phyloP scores from a whole-genome alignment of 176 grass and related monocot species.

The Guadua angustifolia region DNA sequence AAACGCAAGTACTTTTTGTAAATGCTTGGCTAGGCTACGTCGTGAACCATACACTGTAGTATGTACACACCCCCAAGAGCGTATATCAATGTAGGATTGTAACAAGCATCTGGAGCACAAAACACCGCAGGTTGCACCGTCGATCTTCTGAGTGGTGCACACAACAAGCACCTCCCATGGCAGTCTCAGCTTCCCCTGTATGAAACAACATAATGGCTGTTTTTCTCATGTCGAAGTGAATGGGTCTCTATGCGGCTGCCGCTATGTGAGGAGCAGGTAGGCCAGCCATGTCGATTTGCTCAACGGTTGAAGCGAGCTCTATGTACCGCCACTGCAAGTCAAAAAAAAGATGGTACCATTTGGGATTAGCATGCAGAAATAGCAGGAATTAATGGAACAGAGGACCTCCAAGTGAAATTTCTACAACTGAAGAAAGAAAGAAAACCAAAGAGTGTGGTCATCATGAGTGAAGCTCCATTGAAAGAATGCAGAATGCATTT shows the following conservation, averaged over 20 bases:
- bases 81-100: not conserved
- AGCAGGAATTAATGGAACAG: not conserved
- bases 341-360: not conserved
- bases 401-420: not conserved
- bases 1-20: not conserved
- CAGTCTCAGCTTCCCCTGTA: not conserved
- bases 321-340: constrained; percentile 70
- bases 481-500: constrained; percentile 4
- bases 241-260: constrained; percentile 43
- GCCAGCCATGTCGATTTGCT: constrained; percentile 71
- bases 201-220: not conserved
- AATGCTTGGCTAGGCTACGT: not conserved
- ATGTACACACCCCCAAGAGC: not conserved
- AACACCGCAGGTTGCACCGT: not conserved
- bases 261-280: constrained; percentile 75
- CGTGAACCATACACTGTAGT: not conserved
- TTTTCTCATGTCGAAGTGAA: not conserved
- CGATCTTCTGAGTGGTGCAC: not conserved
- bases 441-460: not conserved
- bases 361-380: not conserved
- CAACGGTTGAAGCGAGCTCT: no score
- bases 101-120: not conserved
- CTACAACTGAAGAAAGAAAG: constrained; percentile 13
- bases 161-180: not conserved
- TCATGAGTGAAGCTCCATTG: not conserved